Conservation (phyloP, 1,139 yeast genomes). For the Candida dubliniensis region DNA sequence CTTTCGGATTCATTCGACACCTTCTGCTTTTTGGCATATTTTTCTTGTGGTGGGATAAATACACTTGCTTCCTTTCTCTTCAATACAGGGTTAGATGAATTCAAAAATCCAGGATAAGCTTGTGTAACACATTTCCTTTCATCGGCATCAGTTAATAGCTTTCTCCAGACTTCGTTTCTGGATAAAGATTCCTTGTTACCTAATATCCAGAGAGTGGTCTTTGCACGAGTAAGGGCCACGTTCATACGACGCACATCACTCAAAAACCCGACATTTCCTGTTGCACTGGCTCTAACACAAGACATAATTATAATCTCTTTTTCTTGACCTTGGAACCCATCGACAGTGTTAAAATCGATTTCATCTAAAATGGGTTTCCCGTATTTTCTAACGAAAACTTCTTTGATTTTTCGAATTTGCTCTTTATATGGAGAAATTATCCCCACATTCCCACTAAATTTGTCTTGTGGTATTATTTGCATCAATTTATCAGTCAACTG, state of each 20-base stretch:
- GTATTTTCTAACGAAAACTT: constrained; percentile 54
- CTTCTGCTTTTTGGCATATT: not conserved
- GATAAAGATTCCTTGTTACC: constrained; percentile 71
- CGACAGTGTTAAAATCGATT: constrained; percentile 91
- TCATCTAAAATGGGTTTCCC: constrained; percentile 65
- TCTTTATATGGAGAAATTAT: constrained; percentile 94
- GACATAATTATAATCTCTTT: constrained; percentile 91
- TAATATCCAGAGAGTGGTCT: constrained; percentile 86
- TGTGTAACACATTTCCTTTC: constrained; percentile 37
- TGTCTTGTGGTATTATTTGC: constrained; percentile 46
- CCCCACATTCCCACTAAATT: constrained; percentile 77
- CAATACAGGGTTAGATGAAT: not conserved
- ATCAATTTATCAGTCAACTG: constrained; percentile 64
- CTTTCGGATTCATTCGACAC: constrained; percentile 1
- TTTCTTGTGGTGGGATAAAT: not conserved
- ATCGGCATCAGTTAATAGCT: constrained; percentile 63
- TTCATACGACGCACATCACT: constrained; percentile 92
- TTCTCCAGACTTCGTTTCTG: constrained; percentile 68
- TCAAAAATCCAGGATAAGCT: constrained; percentile 43
- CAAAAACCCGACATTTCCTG: constrained; percentile 78
- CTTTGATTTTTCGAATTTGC: constrained; percentile 64
- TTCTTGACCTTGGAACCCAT: constrained; percentile 98
- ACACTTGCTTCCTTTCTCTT: constrained; percentile 4
- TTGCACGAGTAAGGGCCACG: constrained; percentile 93
- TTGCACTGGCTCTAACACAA: constrained; percentile 83